Conservation (phyloP, 495 filamentous ascomycete species). For the Lasiosphaeria miniovina region DNA sequence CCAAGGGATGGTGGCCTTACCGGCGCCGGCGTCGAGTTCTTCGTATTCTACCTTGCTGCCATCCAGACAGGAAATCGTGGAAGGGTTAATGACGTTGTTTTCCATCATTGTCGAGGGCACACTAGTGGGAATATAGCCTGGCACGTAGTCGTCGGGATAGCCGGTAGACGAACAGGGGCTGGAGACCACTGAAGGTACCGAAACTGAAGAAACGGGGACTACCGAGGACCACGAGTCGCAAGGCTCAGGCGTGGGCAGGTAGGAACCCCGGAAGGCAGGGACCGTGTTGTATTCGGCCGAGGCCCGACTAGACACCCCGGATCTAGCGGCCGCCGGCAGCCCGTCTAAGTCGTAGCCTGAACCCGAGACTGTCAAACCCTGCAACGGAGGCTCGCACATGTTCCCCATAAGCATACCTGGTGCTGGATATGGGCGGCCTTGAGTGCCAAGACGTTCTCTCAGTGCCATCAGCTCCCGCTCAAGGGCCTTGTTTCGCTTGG, state of each 20-base stretch:
- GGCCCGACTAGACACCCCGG: slow-evolving; percentile 15
- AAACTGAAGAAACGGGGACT: slow-evolving; percentile 24
- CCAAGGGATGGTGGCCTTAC: slow-evolving; percentile 12
- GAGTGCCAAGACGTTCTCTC: slow-evolving; percentile 29
- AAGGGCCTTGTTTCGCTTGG: slow-evolving; percentile 37
- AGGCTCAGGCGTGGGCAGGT: slow-evolving; percentile 33
- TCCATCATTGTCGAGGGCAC: slow-evolving; percentile 37
- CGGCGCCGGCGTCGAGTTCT: slow-evolving; percentile 18
- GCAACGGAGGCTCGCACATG: slow-evolving; percentile 5
- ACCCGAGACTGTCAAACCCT: slow-evolving; percentile 9
- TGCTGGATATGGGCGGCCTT: slow-evolving; percentile 13
- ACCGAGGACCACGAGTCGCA: slow-evolving; percentile 35
- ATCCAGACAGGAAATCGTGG: slow-evolving; percentile 18
- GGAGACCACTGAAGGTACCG: slow-evolving; percentile 37
- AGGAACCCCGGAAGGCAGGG: slow-evolving; percentile 24
- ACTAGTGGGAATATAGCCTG: slow-evolving; percentile 38
- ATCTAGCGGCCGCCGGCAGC: slow-evolving; percentile 12
- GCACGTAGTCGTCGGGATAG: slow-evolving; percentile 36
- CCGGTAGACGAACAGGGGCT: slow-evolving; percentile 42
- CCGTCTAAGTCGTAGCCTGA: slow-evolving; percentile 21
- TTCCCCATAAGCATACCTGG: slow-evolving; percentile 19
- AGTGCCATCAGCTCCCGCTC: slow-evolving; percentile 35
- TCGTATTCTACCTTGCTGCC: slow-evolving; percentile 22
- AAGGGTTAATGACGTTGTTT: slow-evolving; percentile 22
- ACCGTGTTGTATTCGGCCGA: slow-evolving; percentile 18